A percentile compares a stretch with the other conserved stretches of the same genome.
Evolutionary conservation across 2,329 filamentous ascomycete genomes (phyloP).

Genomic region (Neofusicoccum sp.): DNA sequence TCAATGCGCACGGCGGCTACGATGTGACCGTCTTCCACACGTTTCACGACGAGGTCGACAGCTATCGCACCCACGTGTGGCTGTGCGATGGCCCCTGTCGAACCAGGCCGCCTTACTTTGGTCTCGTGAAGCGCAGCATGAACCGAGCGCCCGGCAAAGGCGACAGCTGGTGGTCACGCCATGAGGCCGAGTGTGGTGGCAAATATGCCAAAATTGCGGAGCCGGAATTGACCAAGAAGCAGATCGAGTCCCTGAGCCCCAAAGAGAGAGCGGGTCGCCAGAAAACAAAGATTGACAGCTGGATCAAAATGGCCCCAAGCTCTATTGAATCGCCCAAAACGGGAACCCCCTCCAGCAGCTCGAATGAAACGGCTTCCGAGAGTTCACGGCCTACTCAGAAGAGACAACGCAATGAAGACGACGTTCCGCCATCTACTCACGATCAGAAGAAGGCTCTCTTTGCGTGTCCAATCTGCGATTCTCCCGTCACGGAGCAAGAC

Average conservation of each 20-base stretch:
- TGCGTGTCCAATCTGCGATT: constrained; percentile 41
- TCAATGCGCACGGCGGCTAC: constrained; percentile 44
- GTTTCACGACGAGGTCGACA: constrained; percentile 48
- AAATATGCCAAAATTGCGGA: constrained; percentile 42
- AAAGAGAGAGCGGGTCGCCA: constrained; percentile 43
- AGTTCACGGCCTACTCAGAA: constrained; percentile 23
- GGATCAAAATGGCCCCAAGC: constrained; percentile 29
- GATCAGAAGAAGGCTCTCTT: constrained; percentile 27
- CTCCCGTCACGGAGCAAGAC: constrained; percentile 27
- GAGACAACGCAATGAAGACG: constrained; percentile 21
- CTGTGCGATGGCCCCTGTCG: constrained; percentile 43
- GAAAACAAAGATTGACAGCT: constrained; percentile 45
- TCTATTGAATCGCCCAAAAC: constrained; percentile 8
- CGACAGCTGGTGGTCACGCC: constrained; percentile 43
- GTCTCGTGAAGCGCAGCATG: constrained; percentile 47
- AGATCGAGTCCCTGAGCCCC: constrained; percentile 37
- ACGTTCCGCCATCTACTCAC: neutral
- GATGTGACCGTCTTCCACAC: constrained; percentile 44
- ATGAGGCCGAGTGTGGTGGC: constrained; percentile 43
- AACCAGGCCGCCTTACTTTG: constrained; percentile 41
- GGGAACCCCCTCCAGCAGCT: constrained; percentile 13
- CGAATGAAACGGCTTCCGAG: neutral
- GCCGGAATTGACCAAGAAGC: constrained; percentile 43
- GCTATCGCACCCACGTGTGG: constrained; percentile 47
- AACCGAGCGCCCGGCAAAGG: constrained; percentile 43